phyloP scores from a whole-genome alignment of 2,329 filamentous ascomycete species.

The Domatiomyces globalis region DNA sequence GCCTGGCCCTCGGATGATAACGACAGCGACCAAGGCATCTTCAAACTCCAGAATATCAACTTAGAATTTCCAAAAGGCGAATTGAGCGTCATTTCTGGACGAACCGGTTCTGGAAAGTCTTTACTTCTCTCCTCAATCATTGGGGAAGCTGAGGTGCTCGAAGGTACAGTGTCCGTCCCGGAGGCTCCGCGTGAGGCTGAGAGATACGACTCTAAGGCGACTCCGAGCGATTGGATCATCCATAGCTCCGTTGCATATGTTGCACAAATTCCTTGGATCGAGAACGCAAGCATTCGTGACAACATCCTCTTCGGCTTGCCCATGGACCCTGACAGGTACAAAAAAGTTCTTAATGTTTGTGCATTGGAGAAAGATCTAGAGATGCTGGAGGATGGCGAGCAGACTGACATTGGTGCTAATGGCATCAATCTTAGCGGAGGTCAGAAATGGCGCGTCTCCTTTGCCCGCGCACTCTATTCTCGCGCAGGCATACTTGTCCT shows the following conservation, averaged over 20 bases:
- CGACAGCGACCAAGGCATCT: slow-evolving; percentile 43
- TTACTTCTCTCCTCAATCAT: slow-evolving; percentile 59
- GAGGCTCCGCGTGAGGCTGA: slow-evolving; percentile 37
- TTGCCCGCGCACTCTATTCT: slow-evolving; percentile 68
- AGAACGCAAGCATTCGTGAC: slow-evolving; percentile 63
- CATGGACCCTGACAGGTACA: slow-evolving; percentile 53
- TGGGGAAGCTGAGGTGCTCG: slow-evolving; percentile 57
- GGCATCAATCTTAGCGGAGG: slow-evolving; percentile 75
- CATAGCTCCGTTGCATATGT: slow-evolving; percentile 58
- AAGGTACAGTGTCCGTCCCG: slow-evolving; percentile 44
- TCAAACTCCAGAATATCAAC: slow-evolving; percentile 50
- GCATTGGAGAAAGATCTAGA: slow-evolving; percentile 62
- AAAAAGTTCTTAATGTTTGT: slow-evolving; percentile 56
- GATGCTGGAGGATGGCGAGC: slow-evolving; percentile 61
- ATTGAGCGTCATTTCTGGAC: slow-evolving; percentile 60
- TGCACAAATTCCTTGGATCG: slow-evolving; percentile 71
- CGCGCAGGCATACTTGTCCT: slow-evolving; percentile 61
- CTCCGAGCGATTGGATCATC: slow-evolving; percentile 50
- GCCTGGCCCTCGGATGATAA: slow-evolving; percentile 57
- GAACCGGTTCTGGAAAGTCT: slow-evolving; percentile 66
- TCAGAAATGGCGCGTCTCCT: slow-evolving; percentile 67
- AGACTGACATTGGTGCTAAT: slow-evolving; percentile 70
- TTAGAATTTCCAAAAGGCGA: slow-evolving; percentile 54
- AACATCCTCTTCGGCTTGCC: slow-evolving; percentile 70
- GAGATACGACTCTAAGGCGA: slow-evolving; percentile 50